phyloP scores from a whole-genome alignment of 768 basidiomycete genomes.

The Polyporus arcularius region DNA sequence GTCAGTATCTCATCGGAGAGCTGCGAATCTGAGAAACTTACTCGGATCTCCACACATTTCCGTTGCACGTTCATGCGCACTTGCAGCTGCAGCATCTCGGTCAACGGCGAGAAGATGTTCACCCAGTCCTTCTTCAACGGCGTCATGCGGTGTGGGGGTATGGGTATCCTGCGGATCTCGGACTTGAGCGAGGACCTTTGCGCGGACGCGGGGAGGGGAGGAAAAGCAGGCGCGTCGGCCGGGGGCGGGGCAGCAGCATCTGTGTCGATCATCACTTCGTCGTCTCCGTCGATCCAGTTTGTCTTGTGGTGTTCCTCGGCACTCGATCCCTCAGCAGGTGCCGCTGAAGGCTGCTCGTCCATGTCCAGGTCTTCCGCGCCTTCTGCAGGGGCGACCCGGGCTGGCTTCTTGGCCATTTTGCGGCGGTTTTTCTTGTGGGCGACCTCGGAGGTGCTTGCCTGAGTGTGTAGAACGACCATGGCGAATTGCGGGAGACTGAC shows the following conservation, averaged over 20 bases:
- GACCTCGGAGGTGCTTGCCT: constrained; percentile 32
- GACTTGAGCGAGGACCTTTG: constrained; percentile 64
- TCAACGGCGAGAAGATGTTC: constrained; percentile 91
- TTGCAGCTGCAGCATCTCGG: constrained; percentile 92
- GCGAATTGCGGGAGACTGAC: neutral
- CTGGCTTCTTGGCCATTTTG: constrained; percentile 42
- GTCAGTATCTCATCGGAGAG: neutral
- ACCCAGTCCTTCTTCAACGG: constrained; percentile 97
- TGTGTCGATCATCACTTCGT: constrained; percentile 63
- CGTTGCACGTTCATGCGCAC: constrained; percentile 96
- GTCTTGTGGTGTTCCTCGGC: neutral
- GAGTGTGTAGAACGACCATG: constrained; percentile 45
- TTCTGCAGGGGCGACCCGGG: constrained; percentile 18
- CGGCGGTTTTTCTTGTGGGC: constrained; percentile 47
- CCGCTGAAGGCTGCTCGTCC: constrained; percentile 12
- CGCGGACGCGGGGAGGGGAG: constrained; percentile 63
- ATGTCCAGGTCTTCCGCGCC: constrained; percentile 23
- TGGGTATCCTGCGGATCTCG: constrained; percentile 85
- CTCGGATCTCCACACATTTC: constrained; percentile 89
- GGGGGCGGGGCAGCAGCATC: constrained; percentile 47
- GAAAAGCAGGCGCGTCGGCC: constrained; percentile 64
- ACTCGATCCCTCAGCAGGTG: neutral
- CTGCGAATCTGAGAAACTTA: constrained; percentile 41
- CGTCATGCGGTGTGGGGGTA: constrained; percentile 97
- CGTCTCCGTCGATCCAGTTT: constrained; percentile 45